Evolutionary conservation across 371 early-diverging fungal species (phyloP).

Genomic region (Batkoa obscura): DNA sequence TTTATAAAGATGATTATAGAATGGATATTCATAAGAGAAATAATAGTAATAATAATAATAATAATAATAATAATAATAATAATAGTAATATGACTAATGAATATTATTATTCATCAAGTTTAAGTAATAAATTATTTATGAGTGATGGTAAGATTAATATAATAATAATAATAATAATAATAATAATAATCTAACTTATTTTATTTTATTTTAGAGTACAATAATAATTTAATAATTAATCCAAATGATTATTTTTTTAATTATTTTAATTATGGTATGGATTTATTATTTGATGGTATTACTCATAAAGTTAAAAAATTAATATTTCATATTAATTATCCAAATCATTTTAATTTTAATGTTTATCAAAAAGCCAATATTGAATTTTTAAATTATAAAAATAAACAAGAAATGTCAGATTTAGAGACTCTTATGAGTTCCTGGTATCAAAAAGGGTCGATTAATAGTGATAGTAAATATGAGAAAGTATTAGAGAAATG

Average conservation of each 20-base stretch:
- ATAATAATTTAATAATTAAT: not conserved
- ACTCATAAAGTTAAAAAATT: constrained; percentile 50
- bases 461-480: not conserved
- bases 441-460: not conserved
- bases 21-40: constrained; percentile 41
- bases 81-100: too few relatives aligned
- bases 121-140: too few relatives aligned
- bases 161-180: constrained; percentile 12
- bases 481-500: not conserved
- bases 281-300: constrained; percentile 46
- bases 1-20: constrained; percentile 49
- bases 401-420: too few relatives aligned
- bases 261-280: constrained; percentile 52
- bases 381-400: too few relatives aligned
- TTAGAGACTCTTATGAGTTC: not conserved
- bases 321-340: constrained; percentile 49
- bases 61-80: constrained; percentile 13
- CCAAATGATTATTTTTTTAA: constrained; percentile 45
- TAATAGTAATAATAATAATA: constrained; percentile 8
- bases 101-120: too few relatives aligned
- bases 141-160: too few relatives aligned
- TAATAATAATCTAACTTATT: not conserved
- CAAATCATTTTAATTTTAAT: constrained; percentile 46
- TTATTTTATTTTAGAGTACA: not conserved
- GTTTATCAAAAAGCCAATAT: not conserved